Base-by-base conservation (phyloP, 2,329 filamentous ascomycete species). In the Colletotrichum neosansevieriae region DNA sequence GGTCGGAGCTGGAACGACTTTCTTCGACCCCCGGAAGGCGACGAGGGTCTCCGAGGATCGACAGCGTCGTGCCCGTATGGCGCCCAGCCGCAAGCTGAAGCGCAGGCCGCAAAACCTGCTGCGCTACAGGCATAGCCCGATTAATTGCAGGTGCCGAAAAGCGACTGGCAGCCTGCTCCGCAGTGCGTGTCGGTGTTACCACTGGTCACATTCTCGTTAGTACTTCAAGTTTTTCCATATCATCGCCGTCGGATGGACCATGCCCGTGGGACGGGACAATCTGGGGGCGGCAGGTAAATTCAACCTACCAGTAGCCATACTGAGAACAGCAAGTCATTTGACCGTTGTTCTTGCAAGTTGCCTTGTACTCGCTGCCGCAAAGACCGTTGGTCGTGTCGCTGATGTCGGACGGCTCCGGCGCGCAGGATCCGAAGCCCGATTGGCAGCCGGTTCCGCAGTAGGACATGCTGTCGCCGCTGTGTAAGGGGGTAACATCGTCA, bases 391-490 rank as follows among this genome's bases (percentile, higher is more conserved):
- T 78, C 32, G 78, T 78, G 59, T 78, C 72, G 38, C 71, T 70
- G 32, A 77, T 58, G 11, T 71, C 71, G 4, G 62, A 61, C 24
- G 65, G 58, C 5, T 67, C 67, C 32, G 74, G 71, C 57, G 73
- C 72, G 70, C 79, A 81, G 40, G 73, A 73, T 40, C 79, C 79
- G 72, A 77, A 80, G 62, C 75, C 73, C 15, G 70, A 57, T 61
- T 80, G 73, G 68, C 79, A 81, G n/a, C 79, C 78, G 36, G 79
- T 81, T 36, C 78, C 78, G 71, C 79, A 81, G 72, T 80, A 77
- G 3, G 59, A 54, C 11, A 72, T 67, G 54, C 73, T 75, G 44
- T 74, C 75, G 40, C 78, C 78, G 67, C 79, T 80, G 63, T 50
- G 58, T 44, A 34, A 53, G 40, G 51, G 57, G 36, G 24, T 7